Conservation (phyloP, 2,329 filamentous ascomycete genomes). For the Colletotrichum lupini region DNA sequence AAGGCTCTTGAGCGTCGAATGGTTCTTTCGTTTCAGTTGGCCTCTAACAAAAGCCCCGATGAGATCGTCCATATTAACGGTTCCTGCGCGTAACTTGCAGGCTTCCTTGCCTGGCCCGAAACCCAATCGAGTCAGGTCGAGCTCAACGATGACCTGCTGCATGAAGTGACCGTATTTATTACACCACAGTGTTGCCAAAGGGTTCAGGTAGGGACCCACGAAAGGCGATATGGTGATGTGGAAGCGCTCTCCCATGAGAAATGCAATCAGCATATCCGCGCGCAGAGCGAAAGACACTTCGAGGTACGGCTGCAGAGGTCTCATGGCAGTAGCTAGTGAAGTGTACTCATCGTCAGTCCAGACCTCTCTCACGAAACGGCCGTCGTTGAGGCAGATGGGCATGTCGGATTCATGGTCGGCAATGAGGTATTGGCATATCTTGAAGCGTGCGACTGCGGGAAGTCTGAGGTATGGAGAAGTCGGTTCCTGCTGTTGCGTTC, state of each 20-base stretch:
- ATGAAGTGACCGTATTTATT: conserved; percentile 49
- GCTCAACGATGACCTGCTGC: conserved; percentile 50
- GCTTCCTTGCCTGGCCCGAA: conserved; percentile 44
- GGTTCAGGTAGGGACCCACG: conserved; percentile 44
- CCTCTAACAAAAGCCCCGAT: conserved; percentile 43
- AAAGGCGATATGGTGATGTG: conserved; percentile 53
- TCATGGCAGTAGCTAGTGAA: conserved; percentile 41
- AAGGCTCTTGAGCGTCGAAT: conserved; percentile 41
- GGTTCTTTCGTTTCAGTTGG: conserved; percentile 40
- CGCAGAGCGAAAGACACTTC: conserved; percentile 49
- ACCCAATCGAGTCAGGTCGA: conserved; percentile 52
- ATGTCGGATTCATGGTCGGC: conserved; percentile 30
- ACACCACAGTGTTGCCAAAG: conserved; percentile 49
- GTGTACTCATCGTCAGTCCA: conserved; percentile 50
- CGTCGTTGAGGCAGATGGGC: conserved; percentile 44
- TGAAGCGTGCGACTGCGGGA: conserved; percentile 41
- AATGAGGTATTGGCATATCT: conserved; percentile 43
- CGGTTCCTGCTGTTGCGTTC: not conserved
- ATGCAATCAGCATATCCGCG: conserved; percentile 48
- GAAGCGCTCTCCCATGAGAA: conserved; percentile 49
- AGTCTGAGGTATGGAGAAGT: conserved; percentile 39
- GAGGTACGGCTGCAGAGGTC: conserved; percentile 40
- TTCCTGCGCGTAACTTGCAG: conserved; percentile 38
- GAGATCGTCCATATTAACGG: conserved; percentile 41
- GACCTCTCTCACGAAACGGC: conserved; percentile 41